A percentile compares a stretch with the other conserved stretches of the same genome.
Evolutionary conservation across 1,284 basidiomycete genomes (phyloP).

Genomic region (Stygiomarasmius scandens): DNA sequence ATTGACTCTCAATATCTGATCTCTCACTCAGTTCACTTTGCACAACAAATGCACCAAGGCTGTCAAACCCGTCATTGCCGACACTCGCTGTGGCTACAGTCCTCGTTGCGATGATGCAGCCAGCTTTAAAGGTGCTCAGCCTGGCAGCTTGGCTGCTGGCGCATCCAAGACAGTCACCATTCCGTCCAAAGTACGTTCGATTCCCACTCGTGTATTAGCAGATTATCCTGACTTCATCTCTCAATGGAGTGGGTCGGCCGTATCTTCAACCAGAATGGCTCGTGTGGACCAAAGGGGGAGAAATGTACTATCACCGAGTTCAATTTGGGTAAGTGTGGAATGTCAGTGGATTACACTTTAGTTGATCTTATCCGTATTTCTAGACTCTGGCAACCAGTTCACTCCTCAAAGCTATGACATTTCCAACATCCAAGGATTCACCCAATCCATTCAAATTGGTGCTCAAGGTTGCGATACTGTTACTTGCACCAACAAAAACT

Average conservation of each 20-base stretch:
- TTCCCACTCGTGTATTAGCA: not conserved
- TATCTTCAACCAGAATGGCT: slow-evolving; percentile 38
- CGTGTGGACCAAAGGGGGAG: slow-evolving; percentile 38
- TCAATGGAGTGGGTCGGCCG: slow-evolving; percentile 40
- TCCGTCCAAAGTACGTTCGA: slow-evolving; percentile 28
- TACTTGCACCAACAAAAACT: slow-evolving; percentile 39
- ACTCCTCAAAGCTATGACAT: slow-evolving; percentile 44
- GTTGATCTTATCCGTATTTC: too few relatives aligned
- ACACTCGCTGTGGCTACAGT: slow-evolving; percentile 42
- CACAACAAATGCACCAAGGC: slow-evolving; percentile 34
- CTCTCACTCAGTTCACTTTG: slow-evolving; percentile 27
- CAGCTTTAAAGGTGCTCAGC: slow-evolving; percentile 36
- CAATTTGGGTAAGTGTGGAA: slow-evolving; percentile 33
- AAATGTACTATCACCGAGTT: slow-evolving; percentile 41
- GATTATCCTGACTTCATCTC: not conserved
- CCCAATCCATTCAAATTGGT: slow-evolving; percentile 37
- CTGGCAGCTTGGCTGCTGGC: slow-evolving; percentile 29
- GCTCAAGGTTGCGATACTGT: slow-evolving; percentile 41
- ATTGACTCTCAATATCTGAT: too few relatives aligned
- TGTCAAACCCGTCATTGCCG: slow-evolving; percentile 36
- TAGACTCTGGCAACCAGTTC: slow-evolving; percentile 37
- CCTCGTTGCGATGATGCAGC: slow-evolving; percentile 31
- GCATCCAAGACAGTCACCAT: slow-evolving; percentile 31
- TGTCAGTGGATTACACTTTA: too few relatives aligned
- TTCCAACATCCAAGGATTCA: slow-evolving; percentile 46